Percentiles rank a stretch among this genome's conserved stretches.
Conservation (phyloP, 1,284 basidiomycete species). For the Sporisorium scitamineum region DNA sequence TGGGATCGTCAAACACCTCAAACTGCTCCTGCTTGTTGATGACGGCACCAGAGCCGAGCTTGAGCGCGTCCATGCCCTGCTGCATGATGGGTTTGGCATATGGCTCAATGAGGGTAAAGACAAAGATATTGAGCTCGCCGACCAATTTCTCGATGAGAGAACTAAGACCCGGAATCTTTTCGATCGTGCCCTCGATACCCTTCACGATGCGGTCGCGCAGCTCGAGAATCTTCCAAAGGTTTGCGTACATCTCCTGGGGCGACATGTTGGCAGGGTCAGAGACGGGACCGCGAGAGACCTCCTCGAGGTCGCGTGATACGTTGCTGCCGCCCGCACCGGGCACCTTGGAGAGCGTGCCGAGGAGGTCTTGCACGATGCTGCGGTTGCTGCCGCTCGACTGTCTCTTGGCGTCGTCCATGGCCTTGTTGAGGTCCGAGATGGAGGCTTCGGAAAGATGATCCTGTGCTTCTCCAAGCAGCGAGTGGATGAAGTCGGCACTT, state of each 20-base stretch:
- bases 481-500: constrained; percentile 78
- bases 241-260: constrained; percentile 84
- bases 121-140: constrained; percentile 72
- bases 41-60: constrained; percentile 65
- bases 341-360: constrained; percentile 73
- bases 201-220: constrained; percentile 86
- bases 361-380: constrained; percentile 56
- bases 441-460: constrained; percentile 78
- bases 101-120: constrained; percentile 69
- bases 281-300: constrained; percentile 67
- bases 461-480: constrained; percentile 73
- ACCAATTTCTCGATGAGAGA: constrained; percentile 83
- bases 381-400: constrained; percentile 64
- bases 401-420: constrained; percentile 74
- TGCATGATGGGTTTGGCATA: constrained; percentile 67
- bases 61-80: constrained; percentile 66
- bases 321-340: constrained; percentile 43
- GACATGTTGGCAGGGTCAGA: constrained; percentile 77
- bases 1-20: constrained; percentile 71
- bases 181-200: constrained; percentile 86
- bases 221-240: constrained; percentile 84
- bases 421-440: constrained; percentile 86
- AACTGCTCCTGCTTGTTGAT: constrained; percentile 63
- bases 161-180: constrained; percentile 73
- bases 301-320: constrained; percentile 59